Conservation (phyloP, 2,329 filamentous ascomycete species). For the Nannizziopsis barbatae region DNA sequence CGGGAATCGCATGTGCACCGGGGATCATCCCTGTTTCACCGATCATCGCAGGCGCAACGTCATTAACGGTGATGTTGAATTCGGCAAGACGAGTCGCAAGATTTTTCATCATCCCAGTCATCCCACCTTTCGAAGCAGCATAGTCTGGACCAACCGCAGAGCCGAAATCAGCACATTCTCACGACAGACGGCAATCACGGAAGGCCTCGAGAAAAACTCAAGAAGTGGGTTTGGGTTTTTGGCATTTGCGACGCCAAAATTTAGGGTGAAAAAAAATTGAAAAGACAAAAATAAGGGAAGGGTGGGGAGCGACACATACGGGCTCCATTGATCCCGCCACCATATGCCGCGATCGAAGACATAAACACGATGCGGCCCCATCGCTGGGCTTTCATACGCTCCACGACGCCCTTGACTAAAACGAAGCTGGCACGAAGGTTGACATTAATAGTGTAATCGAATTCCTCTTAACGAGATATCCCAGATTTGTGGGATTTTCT, state of each 20-base stretch:
- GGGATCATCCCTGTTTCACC: constrained; percentile 54
- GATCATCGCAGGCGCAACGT: constrained; percentile 60
- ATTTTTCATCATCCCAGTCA: constrained; percentile 56
- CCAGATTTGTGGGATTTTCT: constrained; percentile 45
- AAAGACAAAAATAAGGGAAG: neutral
- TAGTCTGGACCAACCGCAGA: constrained; percentile 29
- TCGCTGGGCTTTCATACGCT: constrained; percentile 47
- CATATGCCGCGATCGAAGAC: constrained; percentile 52
- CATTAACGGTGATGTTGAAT: constrained; percentile 54
- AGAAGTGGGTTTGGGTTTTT: too few relatives aligned
- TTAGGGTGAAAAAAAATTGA: neutral
- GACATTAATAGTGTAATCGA: constrained; percentile 51
- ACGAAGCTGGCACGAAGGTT: constrained; percentile 54
- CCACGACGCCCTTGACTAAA: constrained; percentile 49
- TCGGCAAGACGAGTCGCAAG: constrained; percentile 48
- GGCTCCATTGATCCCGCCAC: constrained; percentile 54
- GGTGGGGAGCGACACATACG: constrained; percentile 24
- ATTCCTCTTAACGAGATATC: constrained; percentile 55
- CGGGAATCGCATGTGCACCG: constrained; percentile 44
- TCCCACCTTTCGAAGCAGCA: constrained; percentile 50
- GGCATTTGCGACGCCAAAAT: neutral
- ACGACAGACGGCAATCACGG: neutral
- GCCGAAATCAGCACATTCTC: neutral
- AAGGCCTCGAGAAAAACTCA: neutral
- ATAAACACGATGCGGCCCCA: constrained; percentile 57